A percentile compares a stretch with the other conserved stretches of the same genome.
phyloP scores from a whole-genome alignment of 1,284 basidiomycete species.

The Earliella scabrosa region DNA sequence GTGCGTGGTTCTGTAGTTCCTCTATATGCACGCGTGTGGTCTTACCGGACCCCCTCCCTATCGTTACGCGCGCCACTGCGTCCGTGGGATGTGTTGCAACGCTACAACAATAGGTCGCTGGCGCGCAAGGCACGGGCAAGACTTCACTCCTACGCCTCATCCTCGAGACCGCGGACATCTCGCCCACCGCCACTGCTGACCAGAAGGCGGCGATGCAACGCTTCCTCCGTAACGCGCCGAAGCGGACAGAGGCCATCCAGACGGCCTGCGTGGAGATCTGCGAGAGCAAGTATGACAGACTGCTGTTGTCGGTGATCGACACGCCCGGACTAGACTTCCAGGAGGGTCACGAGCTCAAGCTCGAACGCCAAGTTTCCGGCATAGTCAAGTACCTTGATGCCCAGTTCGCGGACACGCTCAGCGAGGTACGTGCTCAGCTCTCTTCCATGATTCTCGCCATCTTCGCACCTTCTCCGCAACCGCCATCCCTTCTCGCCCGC shows the following conservation, averaged over 20 bases:
- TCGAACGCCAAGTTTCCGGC: conserved; percentile 73
- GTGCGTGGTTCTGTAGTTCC: conserved; percentile 42
- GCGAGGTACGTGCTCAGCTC: conserved; percentile 57
- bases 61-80: background rate
- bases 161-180: conserved; percentile 78
- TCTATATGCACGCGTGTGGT: background rate
- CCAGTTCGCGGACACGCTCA: conserved; percentile 83
- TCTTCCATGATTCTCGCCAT: background rate
- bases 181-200: conserved; percentile 68
- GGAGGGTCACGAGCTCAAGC: conserved; percentile 69
- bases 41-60: background rate
- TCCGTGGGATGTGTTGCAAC: background rate
- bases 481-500: no score
- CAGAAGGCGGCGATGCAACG: conserved; percentile 64
- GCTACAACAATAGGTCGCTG: conserved; percentile 59
- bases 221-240: conserved; percentile 61
- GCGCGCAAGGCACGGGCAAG: conserved; percentile 80
- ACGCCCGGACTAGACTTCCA: conserved; percentile 81
- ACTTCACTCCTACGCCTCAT: conserved; percentile 72
- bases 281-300: conserved; percentile 77
- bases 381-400: conserved; percentile 77
- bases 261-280: conserved; percentile 76
- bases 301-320: conserved; percentile 77
- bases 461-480: no score
- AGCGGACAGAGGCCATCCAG: conserved; percentile 63